Base-by-base conservation (phyloP, 2,329 filamentous ascomycete genomes). In the Fusarium sp. region DNA sequence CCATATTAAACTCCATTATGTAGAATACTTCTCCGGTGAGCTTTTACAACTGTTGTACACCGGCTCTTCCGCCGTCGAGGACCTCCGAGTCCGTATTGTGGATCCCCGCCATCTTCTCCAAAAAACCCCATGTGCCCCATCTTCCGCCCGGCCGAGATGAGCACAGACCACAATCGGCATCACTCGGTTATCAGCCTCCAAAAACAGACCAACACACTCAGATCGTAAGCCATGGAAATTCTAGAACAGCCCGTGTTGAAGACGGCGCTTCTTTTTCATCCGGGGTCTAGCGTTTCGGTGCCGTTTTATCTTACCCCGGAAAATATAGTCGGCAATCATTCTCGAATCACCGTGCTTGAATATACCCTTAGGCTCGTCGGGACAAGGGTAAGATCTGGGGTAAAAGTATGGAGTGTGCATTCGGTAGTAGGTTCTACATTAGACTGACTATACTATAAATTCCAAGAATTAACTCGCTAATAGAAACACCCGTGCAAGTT, bases 101-200 rank as follows among this genome's bases (percentile, higher is more conserved):
- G 49, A 54, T n/a, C 33, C 49, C 49, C 49, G 33, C 49, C 23
- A 39, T 27, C 33, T 54, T 54, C 49, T 54, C 49, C 49, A 54
- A 54, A 37, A 52, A 52, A 52, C 15, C 5, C 49, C 49, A 54
- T 10, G 49, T 10, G 49, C 49, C 49, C 49, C 33, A 54, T 54
- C 59, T 72, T 69, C 35, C 41, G 68, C 63, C 69, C 56, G 69
- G 37, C 37, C 76, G 76, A 77, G 63, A 68, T 23, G 63, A 64
- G 76, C 76, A 77, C 76, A 68, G 76, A 76, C 76, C 74, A 75
- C 14, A n/a, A 67, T 77, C 75, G 75, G 75, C 73, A 71, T 68
- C 69, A 67, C 49, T 77, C 76, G 76, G 76, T 74, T 76, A 77
- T 71, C 57, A 45, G 39, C 25, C 29, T 48, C 55, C 37, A 29